Conservation (phyloP, 306 rosid species). For the Ziziphus jujuba region DNA sequence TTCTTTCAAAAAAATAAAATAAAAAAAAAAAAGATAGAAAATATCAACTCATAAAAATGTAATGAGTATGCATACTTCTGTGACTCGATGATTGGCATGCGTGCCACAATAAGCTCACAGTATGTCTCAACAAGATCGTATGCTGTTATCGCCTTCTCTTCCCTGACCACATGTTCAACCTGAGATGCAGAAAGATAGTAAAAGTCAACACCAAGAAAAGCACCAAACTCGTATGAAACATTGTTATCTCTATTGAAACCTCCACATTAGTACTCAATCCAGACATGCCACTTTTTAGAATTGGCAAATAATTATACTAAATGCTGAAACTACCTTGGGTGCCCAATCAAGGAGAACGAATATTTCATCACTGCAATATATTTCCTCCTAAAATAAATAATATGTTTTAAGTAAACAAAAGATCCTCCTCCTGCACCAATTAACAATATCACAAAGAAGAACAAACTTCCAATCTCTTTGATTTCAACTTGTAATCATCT, state of each 20-base stretch:
- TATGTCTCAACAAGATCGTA: constrained; percentile 85
- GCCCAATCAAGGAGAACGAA: neutral
- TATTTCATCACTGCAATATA: neutral
- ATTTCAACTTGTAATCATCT: too few species aligned
- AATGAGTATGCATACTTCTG: constrained; percentile 66
- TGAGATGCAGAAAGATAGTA: constrained; percentile 29
- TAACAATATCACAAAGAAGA: neutral
- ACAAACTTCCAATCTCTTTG: too few species aligned
- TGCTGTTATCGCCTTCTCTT: constrained; percentile 87
- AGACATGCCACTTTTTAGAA: neutral
- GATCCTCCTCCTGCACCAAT: neutral
- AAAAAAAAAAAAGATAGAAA: constrained; percentile 2
- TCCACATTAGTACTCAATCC: neutral
- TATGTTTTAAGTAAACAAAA: neutral
- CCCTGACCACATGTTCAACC: constrained; percentile 96
- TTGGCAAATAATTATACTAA: neutral
- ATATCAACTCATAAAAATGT: neutral
- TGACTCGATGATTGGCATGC: constrained; percentile 85
- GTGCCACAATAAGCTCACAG: constrained; percentile 86
- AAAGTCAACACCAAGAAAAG: constrained; percentile 4
- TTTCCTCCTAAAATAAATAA: neutral
- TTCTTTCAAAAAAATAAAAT: too few species aligned
- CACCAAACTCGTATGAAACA: neutral
- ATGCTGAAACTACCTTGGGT: neutral
- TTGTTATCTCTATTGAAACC: neutral